These are phyloP conservation scores for Toxicodendron radicans DNA, from an alignment of 345 rosid species.

Conservation along the genomic window DNA sequence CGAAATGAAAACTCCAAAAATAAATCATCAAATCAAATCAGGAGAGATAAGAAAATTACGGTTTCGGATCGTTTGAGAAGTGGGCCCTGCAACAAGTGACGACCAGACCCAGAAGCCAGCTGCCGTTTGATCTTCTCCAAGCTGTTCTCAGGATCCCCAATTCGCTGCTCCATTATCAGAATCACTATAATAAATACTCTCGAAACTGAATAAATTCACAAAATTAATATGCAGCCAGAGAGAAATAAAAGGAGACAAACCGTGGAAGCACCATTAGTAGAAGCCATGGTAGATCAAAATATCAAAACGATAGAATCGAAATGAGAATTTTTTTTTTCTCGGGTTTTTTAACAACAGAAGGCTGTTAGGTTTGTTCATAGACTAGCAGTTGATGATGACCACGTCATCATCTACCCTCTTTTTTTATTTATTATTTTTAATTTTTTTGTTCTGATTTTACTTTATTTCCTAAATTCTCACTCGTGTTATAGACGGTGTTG, in stretches of 20 bases:
- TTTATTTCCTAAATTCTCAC: no score
- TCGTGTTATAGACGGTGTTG: background rate
- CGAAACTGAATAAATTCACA: background rate
- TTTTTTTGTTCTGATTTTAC: background rate
- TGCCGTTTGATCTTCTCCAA: conserved; percentile 98
- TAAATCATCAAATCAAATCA: conserved; percentile 1
- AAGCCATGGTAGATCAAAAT: conserved; percentile 51
- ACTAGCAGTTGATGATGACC: conserved; percentile 31
- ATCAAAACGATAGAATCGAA: conserved; percentile 24
- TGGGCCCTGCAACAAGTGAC: conserved; percentile 91
- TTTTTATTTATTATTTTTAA: background rate
- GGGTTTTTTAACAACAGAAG: background rate
- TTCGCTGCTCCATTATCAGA: conserved; percentile 39
- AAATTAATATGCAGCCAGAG: background rate
- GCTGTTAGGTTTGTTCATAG: conserved; percentile 43
- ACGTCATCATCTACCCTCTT: background rate
- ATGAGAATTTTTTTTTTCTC: background rate
- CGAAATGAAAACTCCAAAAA: background rate
- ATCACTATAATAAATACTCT: conserved; percentile 1
- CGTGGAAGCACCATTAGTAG: conserved; percentile 87
- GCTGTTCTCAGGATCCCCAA: conserved; percentile 66
- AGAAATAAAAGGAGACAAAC: conserved; percentile 36
- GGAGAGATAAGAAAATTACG: conserved; percentile 35
- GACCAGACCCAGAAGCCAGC: conserved; percentile 87
- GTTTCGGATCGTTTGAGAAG: conserved; percentile 99